Evolutionary conservation across 2,329 filamentous ascomycete genomes (phyloP), one percentile per base, ranked within the genome.

Genomic region (Byssochlamys sp.): DNA sequence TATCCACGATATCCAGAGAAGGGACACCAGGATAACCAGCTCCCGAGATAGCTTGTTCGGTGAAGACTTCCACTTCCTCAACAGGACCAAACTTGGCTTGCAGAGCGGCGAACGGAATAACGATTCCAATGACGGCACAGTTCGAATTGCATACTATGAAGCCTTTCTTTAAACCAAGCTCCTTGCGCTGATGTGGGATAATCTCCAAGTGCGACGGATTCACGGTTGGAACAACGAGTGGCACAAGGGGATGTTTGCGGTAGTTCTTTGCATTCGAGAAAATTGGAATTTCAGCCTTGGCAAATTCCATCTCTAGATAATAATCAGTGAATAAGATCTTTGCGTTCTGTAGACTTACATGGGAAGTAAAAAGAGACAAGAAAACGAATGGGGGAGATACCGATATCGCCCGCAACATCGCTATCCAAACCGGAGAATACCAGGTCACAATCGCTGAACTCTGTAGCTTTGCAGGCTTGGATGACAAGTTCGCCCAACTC

Each of bases 221-320:
- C 73, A 97, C 91, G 24, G 91, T 96, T 1, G 94, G 94, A 7
- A 97, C 91, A 62, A 97, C 89, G 68, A 97, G 85, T 9, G 94
- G 94, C 1, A 96, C 91, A 54, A 92, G 80, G 19, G 91, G 90
- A 71, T 96, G 87, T 71, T 87, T 87, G 67, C 94, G 88, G 81
- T 96, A 90, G 83, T 96, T 97, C 77, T 96, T 96, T 55, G 94
- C 91, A 75, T 97, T 99, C 67, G 91, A 96, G 80, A 99, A 97
- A 71, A 96, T 88, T 67, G 90, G 85, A 54, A 96, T 84, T 69
- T 96, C 86, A 60, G 90, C 87, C 70, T 87, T 88, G 69, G 95
- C 82, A 74, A 97, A 97, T 65, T 89, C 89, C 82, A 89, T 89
- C 75, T 97, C 91, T 91, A 66, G 52, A 57, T 39, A 31, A 31